phyloP scores from a whole-genome alignment of 2,329 filamentous ascomycete genomes.

The Ascochyta lentis region DNA sequence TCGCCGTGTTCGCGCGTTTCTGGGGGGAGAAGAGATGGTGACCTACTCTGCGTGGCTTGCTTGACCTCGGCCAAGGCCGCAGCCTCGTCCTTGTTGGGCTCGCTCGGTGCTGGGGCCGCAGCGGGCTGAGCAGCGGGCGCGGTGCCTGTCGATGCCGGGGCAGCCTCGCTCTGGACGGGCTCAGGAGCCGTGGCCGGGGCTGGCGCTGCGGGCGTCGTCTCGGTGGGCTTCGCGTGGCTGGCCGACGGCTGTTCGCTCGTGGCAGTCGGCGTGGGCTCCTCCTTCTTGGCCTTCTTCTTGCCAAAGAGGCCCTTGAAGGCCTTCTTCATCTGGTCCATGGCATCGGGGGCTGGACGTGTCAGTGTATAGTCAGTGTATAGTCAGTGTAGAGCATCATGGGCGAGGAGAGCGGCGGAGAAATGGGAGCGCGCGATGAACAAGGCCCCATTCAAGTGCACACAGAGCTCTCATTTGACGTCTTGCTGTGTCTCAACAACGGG shows the following conservation, averaged over 20 bases:
- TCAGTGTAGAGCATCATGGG: neutral
- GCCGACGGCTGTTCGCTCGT: constrained; percentile 32
- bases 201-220: constrained; percentile 43
- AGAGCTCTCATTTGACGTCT: neutral
- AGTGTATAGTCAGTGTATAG: constrained; percentile 5
- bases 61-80: constrained; percentile 42
- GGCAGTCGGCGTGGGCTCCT: constrained; percentile 36
- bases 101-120: constrained; percentile 22
- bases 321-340: constrained; percentile 47
- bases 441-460: neutral
- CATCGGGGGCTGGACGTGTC: constrained; percentile 44
- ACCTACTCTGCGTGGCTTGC: constrained; percentile 46
- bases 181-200: constrained; percentile 35
- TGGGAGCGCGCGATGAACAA: neutral
- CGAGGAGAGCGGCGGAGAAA: neutral
- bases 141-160: constrained; percentile 10
- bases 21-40: constrained; percentile 20
- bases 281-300: constrained; percentile 45
- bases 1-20: constrained; percentile 11
- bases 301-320: constrained; percentile 47
- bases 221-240: constrained; percentile 39
- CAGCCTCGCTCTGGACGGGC: constrained; percentile 19
- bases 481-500: neutral
- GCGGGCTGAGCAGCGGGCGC: constrained; percentile 31
- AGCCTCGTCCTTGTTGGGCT: constrained; percentile 37